Percentiles rank a stretch among this genome's conserved stretches.
Conservation (phyloP, 192 early-diverging fungal species). For the Phlyctochytrium bullatum region DNA sequence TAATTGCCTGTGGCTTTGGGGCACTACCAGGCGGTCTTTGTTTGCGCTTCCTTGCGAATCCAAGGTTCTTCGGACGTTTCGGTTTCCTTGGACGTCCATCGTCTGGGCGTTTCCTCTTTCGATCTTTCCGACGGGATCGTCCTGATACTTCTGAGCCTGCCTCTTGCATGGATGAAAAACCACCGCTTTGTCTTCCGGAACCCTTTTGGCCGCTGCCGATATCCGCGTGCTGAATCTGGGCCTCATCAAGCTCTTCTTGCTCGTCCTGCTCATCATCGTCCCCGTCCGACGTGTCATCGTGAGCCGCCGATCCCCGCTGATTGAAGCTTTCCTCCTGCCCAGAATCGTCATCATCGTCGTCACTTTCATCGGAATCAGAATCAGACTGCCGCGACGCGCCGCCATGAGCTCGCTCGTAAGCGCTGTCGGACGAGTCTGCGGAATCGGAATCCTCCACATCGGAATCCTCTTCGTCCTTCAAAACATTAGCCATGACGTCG, state of each 20-base stretch:
- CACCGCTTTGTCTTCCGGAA: neutral
- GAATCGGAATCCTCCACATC: too few relatives aligned
- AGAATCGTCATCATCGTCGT: slow-evolving; percentile 29
- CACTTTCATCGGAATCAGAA: slow-evolving; percentile 12
- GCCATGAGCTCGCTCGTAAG: too few relatives aligned
- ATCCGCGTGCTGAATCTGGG: neutral
- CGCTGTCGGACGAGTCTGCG: too few relatives aligned
- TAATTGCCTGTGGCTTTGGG: neutral
- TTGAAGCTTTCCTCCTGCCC: slow-evolving; percentile 24
- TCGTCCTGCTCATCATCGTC: neutral
- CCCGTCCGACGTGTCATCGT: neutral
- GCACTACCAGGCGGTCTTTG: neutral
- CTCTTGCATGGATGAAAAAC: neutral
- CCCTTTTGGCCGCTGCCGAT: neutral
- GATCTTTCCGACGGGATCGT: neutral
- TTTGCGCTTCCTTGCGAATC: neutral
- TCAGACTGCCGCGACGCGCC: neutral
- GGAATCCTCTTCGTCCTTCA: too few relatives aligned
- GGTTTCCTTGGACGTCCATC: neutral
- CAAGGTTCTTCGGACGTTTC: neutral
- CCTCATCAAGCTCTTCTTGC: neutral
- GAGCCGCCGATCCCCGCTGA: neutral
- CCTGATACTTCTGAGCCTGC: neutral
- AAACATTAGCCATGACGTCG: too few relatives aligned
- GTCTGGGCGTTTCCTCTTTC: neutral